Conservation (phyloP, 129 eudicot species). For the Centella asiatica region DNA sequence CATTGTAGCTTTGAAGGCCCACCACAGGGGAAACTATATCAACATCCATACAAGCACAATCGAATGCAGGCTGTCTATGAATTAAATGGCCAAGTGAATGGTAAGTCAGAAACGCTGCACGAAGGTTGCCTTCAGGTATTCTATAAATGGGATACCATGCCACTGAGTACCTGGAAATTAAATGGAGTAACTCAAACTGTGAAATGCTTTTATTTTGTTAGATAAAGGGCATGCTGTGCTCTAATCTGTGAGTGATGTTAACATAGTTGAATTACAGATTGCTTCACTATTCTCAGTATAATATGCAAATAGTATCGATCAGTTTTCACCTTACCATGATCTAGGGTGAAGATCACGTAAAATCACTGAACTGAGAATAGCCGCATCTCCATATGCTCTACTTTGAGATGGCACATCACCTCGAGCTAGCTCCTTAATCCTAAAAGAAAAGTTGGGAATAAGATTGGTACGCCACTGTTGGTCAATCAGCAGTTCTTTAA, state of each 20-base stretch:
- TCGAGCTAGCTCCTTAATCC: constrained; percentile 27
- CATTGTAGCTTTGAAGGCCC: constrained; percentile 34
- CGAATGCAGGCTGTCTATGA: constrained; percentile 7
- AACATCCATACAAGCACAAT: constrained; percentile 6
- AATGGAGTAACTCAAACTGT: not conserved
- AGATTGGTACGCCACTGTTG: not conserved
- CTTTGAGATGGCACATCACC: constrained; percentile 13
- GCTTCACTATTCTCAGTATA: not conserved
- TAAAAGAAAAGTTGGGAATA: constrained; percentile 2
- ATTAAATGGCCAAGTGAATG: constrained; percentile 32
- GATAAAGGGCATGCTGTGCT: not conserved
- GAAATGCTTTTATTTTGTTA: not conserved
- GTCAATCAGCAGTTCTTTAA: not conserved
- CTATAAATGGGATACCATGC: constrained; percentile 39
- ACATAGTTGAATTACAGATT: not conserved
- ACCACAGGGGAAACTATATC: constrained; percentile 24
- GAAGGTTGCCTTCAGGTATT: constrained; percentile 31
- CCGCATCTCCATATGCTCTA: constrained; percentile 22
- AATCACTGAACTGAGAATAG: constrained; percentile 10
- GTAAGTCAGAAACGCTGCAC: constrained; percentile 36
- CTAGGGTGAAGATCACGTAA: constrained; percentile 26
- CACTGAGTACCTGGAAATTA: constrained; percentile 32
- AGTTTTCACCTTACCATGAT: constrained; percentile 24
- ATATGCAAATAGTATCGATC: not conserved
- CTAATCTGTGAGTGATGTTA: not conserved